Evolutionary conservation across 345 rosid genomes (phyloP), one percentile per base, ranked within the genome.

Genomic region (Rhodomyrtus tomentosa): DNA sequence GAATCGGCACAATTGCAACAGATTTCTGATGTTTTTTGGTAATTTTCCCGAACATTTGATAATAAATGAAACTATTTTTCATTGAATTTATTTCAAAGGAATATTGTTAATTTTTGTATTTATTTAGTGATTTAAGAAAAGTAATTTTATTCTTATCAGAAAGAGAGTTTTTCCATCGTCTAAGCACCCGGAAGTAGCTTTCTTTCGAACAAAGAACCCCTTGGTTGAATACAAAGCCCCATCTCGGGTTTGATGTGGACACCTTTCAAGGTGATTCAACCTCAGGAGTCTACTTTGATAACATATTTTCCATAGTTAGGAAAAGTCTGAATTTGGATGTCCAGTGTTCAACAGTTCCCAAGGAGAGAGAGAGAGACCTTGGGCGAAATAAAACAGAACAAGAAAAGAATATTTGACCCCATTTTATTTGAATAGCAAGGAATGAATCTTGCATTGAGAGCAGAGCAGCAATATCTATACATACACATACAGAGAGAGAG

Each of bases 71-170:
- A 25, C 25, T 25, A 25, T n/a, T 56, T 6, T 56, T 1, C 32
- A 56, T 56, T 27, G 12, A 56, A 56, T 0, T 56, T 14, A 56
- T 10, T 25, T n/a, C 5, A 25, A 55, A 56, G n/a, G 62, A 56
- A 56, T 25, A 1, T 56, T 11, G 0, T 56, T 56, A 56, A 15
- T 0, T 56, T n/a, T 55, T 56, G n/a, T n/a, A n/a, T 58, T 58
- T 58, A 14, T 58, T 13, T 27, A 15, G 0, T 58, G 1, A n/a
- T 15, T 58, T 58, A 58, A 16, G 9, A 1, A 58, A 58, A 58
- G 9, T 56, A 6, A 56, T n/a, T n/a, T 56, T 15, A 0, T n/a
- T 56, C 68, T 56, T n/a, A 25, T 0, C 12, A 56, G 0, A 25
- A 1, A 1, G 68, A 13, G 5, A 27, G 15, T 16, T 62, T 58